Evolutionary conservation across 306 rosid genomes (phyloP).

Genomic region (Carpinus fangiana): DNA sequence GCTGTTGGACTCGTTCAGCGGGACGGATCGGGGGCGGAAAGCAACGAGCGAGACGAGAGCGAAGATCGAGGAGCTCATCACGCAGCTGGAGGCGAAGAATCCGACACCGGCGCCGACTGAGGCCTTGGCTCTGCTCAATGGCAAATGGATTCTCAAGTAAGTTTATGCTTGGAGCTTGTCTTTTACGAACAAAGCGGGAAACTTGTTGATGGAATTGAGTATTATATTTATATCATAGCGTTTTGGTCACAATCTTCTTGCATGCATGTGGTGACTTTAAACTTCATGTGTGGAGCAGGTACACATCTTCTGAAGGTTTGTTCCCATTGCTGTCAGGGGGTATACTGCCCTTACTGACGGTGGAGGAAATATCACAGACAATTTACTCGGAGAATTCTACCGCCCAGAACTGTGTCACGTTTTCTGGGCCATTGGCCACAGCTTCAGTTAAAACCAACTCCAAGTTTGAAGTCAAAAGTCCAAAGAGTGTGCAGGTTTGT

Average conservation of each 20-base stretch:
- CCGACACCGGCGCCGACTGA: conserved; percentile 91
- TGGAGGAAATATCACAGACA: conserved; percentile 88
- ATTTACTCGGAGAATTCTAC: conserved; percentile 65
- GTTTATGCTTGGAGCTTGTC: not conserved
- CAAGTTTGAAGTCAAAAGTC: conserved; percentile 56
- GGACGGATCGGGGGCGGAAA: conserved; percentile 75
- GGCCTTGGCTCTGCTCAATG: conserved; percentile 77
- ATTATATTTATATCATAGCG: no score
- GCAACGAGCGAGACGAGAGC: conserved; percentile 84
- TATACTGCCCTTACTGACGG: conserved; percentile 62
- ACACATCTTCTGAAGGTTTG: conserved; percentile 79
- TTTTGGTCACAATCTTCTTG: no score
- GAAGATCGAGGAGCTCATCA: conserved; percentile 83
- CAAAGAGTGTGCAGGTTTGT: conserved; percentile 78
- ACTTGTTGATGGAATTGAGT: not conserved
- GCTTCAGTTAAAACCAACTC: conserved; percentile 85
- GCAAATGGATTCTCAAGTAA: conserved; percentile 95
- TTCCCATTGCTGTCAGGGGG: conserved; percentile 78
- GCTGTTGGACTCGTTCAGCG: conserved; percentile 70
- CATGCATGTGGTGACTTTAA: not conserved
- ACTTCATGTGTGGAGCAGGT: conserved; percentile 42
- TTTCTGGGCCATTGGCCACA: conserved; percentile 75
- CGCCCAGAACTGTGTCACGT: conserved; percentile 79
- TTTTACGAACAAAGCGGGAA: not conserved
- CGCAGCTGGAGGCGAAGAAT: conserved; percentile 77